Base-by-base conservation (phyloP, 495 filamentous ascomycete species). In the Monascus purpureus region DNA sequence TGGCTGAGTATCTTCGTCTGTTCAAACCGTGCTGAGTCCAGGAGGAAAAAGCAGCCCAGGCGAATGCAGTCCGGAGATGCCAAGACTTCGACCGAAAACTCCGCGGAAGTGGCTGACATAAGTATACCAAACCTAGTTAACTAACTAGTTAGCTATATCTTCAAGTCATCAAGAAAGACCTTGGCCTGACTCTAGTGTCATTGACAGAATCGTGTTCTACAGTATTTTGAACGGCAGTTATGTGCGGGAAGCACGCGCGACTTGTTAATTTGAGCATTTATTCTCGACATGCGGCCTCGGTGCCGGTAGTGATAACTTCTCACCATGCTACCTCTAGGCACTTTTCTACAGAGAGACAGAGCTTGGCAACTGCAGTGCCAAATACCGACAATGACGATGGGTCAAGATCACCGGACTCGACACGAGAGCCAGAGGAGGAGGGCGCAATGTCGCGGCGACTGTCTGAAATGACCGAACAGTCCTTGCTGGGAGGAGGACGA, bases 401-500 rank as follows among this genome's bases (percentile, higher is more conserved):
- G 11, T 8, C 8, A 4, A 28, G 32, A 6, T 13, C 33, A 13
- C 13, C 26, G 2, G 13, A 41, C 11, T 12, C 26, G 4, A 15
- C 5, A 17, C 33, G 59, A 29, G 36, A 53, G 4, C 36, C 41
- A 1, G 29, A 54, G 29, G 40, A 47, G 15, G 39, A 58, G 33
- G 73, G 82, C 2, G 70, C 82, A 13, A 80, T 94, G 80, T 65
- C 73, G 2, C 64, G 78, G 20, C 72, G 82, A 15, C 64, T 94
- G 17, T 61, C 73, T 25, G 66, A 83, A 48, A 81, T 90, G 50
- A 87, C 80, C 17, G 84, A 93, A 49, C 77, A 90, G 31, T 69
- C 67, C 4, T 57, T 93, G 15, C 59, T 85, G 16, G 71, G 70
- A 36, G 81, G 78, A 12, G 78, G 82, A 14, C 68, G 70, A 37